Conservation (phyloP, 2,329 filamentous ascomycete species). For the Penicillium olsonii region DNA sequence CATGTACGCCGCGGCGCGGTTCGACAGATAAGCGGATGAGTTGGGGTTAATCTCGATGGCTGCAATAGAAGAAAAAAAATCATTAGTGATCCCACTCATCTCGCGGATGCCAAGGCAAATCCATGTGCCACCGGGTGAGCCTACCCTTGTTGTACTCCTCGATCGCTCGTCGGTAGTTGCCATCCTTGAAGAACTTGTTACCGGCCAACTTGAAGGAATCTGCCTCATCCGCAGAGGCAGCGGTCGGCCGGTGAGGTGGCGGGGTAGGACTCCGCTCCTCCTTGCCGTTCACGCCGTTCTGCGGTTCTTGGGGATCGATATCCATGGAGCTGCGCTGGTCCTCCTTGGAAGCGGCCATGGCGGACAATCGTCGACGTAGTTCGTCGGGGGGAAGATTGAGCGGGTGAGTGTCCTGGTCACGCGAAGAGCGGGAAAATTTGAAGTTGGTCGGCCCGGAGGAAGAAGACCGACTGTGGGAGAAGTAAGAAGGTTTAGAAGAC, state of each 20-base stretch:
- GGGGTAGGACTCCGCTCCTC: slow-evolving; percentile 47
- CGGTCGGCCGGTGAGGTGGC: slow-evolving; percentile 50
- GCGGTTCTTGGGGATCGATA: slow-evolving; percentile 55
- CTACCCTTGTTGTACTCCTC: slow-evolving; percentile 93
- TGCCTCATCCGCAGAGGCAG: slow-evolving; percentile 67
- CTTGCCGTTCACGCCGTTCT: slow-evolving; percentile 36
- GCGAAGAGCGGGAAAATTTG: slow-evolving; percentile 37
- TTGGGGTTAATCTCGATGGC: slow-evolving; percentile 84
- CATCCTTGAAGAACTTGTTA: slow-evolving; percentile 96
- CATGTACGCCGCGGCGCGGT: slow-evolving; percentile 93
- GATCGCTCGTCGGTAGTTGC: slow-evolving; percentile 84
- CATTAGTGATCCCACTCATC: slow-evolving; percentile 10
- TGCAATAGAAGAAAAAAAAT: slow-evolving; percentile 41
- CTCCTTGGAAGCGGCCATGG: slow-evolving; percentile 52
- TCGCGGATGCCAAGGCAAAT: background rate
- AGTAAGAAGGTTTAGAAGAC: slow-evolving; percentile 22
- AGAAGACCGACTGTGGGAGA: slow-evolving; percentile 34
- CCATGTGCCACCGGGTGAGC: slow-evolving; percentile 21
- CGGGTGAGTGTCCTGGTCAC: slow-evolving; percentile 71
- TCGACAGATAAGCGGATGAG: slow-evolving; percentile 88
- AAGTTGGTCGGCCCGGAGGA: slow-evolving; percentile 34
- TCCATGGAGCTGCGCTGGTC: slow-evolving; percentile 69
- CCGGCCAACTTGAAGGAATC: slow-evolving; percentile 90
- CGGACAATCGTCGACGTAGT: slow-evolving; percentile 69
- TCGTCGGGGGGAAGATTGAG: slow-evolving; percentile 89